phyloP scores from a whole-genome alignment of 352 stramenopile genomes.

The Pythium scleroteichum region DNA sequence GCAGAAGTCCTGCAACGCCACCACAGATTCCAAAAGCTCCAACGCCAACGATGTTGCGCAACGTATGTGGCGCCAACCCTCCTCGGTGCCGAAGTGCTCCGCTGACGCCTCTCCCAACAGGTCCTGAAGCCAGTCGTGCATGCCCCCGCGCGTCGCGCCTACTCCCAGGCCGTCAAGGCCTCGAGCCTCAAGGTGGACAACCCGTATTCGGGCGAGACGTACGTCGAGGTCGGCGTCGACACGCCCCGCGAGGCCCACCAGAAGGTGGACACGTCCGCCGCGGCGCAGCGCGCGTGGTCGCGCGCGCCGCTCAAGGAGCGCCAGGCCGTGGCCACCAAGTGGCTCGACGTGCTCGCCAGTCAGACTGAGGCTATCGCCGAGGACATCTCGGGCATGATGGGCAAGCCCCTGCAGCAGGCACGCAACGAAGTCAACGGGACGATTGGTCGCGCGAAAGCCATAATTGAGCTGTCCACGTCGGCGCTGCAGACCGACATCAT shows the following conservation, averaged over 20 bases:
- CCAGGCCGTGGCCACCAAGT: slow-evolving; percentile 63
- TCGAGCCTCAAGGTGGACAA: slow-evolving; percentile 71
- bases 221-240: slow-evolving; percentile 61
- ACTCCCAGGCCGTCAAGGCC: slow-evolving; percentile 2
- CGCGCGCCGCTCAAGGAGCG: slow-evolving; percentile 56
- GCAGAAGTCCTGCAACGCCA: too few relatives aligned
- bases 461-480: slow-evolving; percentile 70
- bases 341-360: slow-evolving; percentile 56
- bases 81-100: not conserved
- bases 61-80: slow-evolving; percentile 15
- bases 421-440: slow-evolving; percentile 76
- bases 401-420: slow-evolving; percentile 76
- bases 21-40: slow-evolving; percentile 8
- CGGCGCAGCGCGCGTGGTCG: slow-evolving; percentile 62
- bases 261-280: slow-evolving; percentile 58
- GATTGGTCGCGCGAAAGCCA: slow-evolving; percentile 58
- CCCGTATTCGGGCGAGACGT: slow-evolving; percentile 71
- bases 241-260: slow-evolving; percentile 50
- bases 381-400: slow-evolving; percentile 86
- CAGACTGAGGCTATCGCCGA: slow-evolving; percentile 59
- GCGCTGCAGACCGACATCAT: slow-evolving; percentile 69
- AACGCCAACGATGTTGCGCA: slow-evolving; percentile 15
- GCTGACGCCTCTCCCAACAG: not conserved
- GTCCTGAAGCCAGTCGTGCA: not conserved
- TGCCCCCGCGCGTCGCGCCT: slow-evolving; percentile 6